These are phyloP conservation scores for Trypanosoma avium DNA, from an alignment of 208 protist species.

Conservation along the genomic window DNA sequence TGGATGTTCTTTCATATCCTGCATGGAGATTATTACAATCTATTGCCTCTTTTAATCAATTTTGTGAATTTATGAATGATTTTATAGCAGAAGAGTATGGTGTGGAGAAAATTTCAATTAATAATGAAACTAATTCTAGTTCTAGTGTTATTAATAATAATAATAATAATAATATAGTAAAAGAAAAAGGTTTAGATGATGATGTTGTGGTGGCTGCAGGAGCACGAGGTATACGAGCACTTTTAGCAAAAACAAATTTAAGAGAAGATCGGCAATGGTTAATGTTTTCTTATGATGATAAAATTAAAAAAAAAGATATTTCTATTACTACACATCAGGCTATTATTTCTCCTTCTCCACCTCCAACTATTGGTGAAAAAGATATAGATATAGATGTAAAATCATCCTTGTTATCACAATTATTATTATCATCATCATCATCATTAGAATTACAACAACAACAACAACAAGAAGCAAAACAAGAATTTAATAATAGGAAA, in stretches of 20 bases:
- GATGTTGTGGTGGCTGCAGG: constrained; percentile 50
- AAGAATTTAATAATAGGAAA: not conserved
- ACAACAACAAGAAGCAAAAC: not conserved
- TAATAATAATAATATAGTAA: not conserved
- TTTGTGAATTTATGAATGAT: constrained; percentile 81
- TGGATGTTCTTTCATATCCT: constrained; percentile 69
- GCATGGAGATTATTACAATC: constrained; percentile 77
- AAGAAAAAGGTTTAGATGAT: not conserved
- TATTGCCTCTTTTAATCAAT: constrained; percentile 79
- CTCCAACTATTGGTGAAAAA: too few species aligned
- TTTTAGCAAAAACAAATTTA: constrained; percentile 36
- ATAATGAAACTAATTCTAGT: too few species aligned
- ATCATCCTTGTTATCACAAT: too few species aligned
- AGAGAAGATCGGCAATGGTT: not conserved
- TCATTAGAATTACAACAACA: not conserved
- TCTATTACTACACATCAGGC: too few species aligned
- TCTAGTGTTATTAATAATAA: too few species aligned
- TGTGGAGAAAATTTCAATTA: constrained; percentile 24
- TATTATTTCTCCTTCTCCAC: too few species aligned
- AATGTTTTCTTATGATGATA: not conserved
- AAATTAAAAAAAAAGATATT: not conserved
- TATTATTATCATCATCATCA: too few species aligned
- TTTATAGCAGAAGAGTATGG: constrained; percentile 85
- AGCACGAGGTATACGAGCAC: constrained; percentile 65
- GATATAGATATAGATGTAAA: too few species aligned